phyloP scores from a whole-genome alignment of 1,284 basidiomycete species.

The Hymenochaete sp. region DNA sequence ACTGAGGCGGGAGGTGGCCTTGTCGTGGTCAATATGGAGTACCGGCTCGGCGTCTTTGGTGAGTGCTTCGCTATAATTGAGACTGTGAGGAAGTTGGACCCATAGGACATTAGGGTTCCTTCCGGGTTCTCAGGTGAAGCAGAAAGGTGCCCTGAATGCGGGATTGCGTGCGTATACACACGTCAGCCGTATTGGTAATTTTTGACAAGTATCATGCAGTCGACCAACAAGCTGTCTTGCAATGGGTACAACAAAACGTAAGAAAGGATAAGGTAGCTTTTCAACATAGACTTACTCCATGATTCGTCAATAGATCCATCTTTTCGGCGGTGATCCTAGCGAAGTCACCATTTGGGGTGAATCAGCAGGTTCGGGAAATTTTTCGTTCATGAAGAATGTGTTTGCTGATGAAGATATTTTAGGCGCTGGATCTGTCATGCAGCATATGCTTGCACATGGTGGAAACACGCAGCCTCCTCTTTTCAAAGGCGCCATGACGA shows the following conservation, averaged over 20 bases:
- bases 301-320: slow-evolving; percentile 19
- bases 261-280: slow-evolving; percentile 4
- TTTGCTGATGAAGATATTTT: background rate
- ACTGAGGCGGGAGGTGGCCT: slow-evolving; percentile 13
- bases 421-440: slow-evolving; percentile 21
- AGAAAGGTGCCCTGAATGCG: slow-evolving; percentile 25
- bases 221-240: slow-evolving; percentile 27
- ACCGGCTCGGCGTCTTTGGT: slow-evolving; percentile 18
- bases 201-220: slow-evolving; percentile 19
- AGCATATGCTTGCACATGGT: slow-evolving; percentile 21
- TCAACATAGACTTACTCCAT: background rate
- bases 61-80: background rate
- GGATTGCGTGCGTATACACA: slow-evolving; percentile 21
- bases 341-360: slow-evolving; percentile 30
- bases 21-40: slow-evolving; percentile 17
- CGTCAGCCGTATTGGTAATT: background rate
- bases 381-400: background rate
- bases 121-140: slow-evolving; percentile 23
- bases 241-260: slow-evolving; percentile 28
- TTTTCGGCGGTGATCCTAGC: slow-evolving; percentile 27
- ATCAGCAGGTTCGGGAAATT: slow-evolving; percentile 24
- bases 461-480: slow-evolving; percentile 20
- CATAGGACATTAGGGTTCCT: slow-evolving; percentile 23
- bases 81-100: background rate
- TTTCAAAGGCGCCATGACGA: slow-evolving; percentile 19